Base-by-base conservation (phyloP, 2,329 filamentous ascomycete species). In the Penicillium expansum region DNA sequence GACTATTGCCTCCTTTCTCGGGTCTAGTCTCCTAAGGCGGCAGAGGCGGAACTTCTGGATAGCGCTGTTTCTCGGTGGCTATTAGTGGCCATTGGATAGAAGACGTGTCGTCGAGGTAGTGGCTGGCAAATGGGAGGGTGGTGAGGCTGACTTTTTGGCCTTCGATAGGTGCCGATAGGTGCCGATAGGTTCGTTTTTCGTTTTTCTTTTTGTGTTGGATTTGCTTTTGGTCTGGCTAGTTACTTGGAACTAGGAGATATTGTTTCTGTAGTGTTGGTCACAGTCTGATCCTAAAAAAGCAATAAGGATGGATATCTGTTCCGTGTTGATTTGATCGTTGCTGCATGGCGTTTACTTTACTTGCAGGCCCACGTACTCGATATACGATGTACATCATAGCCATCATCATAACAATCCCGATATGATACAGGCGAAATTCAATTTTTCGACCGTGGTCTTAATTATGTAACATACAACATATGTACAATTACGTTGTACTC, bases 201-300 rank as follows among this genome's bases (percentile, higher is more conserved):
- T 38, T 48, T 29, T 22, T 49, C 5, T 20, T 27, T 24, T 33
- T 1, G 16, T 38, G 3, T 29, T 27, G 11, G 16, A 42, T 49
- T 55, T 55, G 52, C 52, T 50, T 55, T 50, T 49, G 20, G 35
- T 0, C 22, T 29, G 30, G 44, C 30, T 42, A 55, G 37, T 9
- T n/a, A 16, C 8, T 22, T n/a, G 29, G 38, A 37, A 50, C 30
- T 50, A 42, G n/a, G 16, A 29, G 42, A 32, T 45, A 47, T 29
- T 13, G 16, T 14, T 27, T 38, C 16, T 38, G 8, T 27, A 27
- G 22, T 27, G 11, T 37, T 27, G 11, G 22, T 48, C 37, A 35
- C 5, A 18, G 13, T 29, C 32, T 1, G 32, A n/a, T 5, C 37
- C 22, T 1, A n/a, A 38, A 52, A 47, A 52, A 47, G 41, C 41